phyloP scores from a whole-genome alignment of 768 basidiomycete species.

The Termitomyces sp. region DNA sequence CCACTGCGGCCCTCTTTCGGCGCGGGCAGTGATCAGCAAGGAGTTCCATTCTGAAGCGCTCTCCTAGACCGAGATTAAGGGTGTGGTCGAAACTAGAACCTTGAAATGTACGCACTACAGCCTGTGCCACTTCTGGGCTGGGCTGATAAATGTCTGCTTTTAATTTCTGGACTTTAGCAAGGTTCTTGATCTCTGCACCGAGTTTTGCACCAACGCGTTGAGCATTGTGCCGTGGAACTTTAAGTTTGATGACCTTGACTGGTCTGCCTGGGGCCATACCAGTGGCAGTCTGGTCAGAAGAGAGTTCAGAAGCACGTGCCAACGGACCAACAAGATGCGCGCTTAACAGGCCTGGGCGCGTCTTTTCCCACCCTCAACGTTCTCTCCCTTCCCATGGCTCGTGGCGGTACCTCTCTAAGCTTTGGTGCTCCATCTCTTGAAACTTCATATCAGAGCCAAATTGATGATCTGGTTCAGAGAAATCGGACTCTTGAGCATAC shows the following conservation, averaged over 20 bases:
- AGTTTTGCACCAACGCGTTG: slow-evolving; percentile 68
- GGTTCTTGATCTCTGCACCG: slow-evolving; percentile 50
- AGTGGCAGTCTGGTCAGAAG: background rate
- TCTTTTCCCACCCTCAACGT: background rate
- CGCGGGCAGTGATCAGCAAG: slow-evolving; percentile 70
- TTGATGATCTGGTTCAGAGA: slow-evolving; percentile 69
- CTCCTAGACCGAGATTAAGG: slow-evolving; percentile 37
- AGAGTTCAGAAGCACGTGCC: slow-evolving; percentile 12
- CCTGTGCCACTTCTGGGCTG: slow-evolving; percentile 58
- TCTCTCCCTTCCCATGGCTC: slow-evolving; percentile 13
- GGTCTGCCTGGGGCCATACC: slow-evolving; percentile 62
- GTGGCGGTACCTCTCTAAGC: slow-evolving; percentile 19
- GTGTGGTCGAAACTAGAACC: background rate
- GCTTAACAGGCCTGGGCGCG: background rate
- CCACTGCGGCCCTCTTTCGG: slow-evolving; percentile 84
- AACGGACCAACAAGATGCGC: background rate
- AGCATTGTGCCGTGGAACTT: slow-evolving; percentile 73
- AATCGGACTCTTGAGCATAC: slow-evolving; percentile 63
- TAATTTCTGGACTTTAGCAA: slow-evolving; percentile 47
- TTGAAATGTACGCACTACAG: slow-evolving; percentile 50
- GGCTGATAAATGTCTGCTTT: slow-evolving; percentile 62
- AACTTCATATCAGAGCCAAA: slow-evolving; percentile 61
- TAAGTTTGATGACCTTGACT: slow-evolving; percentile 53
- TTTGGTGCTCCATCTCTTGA: slow-evolving; percentile 43
- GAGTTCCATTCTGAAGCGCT: slow-evolving; percentile 88